phyloP scores from a whole-genome alignment of 2,329 filamentous ascomycete species.

The Pyrenochaeta sp. region DNA sequence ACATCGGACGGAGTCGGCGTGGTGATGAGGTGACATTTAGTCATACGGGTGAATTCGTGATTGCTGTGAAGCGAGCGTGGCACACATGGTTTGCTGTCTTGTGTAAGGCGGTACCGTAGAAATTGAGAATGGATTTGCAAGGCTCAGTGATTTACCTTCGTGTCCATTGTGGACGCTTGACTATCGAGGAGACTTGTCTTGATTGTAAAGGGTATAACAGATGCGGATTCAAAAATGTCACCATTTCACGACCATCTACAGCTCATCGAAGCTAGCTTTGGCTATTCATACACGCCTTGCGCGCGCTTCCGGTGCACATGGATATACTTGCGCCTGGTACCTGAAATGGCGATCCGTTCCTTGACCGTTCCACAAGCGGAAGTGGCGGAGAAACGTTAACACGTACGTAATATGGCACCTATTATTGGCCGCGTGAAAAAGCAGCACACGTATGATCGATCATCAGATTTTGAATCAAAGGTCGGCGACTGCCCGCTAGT shows the following conservation, averaged over 20 bases:
- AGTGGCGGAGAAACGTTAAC: constrained; percentile 14
- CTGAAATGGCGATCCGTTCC: background rate
- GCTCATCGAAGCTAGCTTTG: background rate
- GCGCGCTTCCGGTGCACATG: background rate
- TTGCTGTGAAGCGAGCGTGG: background rate
- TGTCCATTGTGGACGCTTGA: no score
- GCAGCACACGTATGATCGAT: constrained; percentile 7
- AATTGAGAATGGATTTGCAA: background rate
- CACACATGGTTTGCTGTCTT: background rate
- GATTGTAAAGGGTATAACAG: no score
- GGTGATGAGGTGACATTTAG: constrained; percentile 13
- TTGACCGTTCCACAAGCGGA: constrained; percentile 4
- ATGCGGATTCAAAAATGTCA: background rate
- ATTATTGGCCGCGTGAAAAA: background rate
- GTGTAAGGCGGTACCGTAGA: background rate
- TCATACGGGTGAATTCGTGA: background rate
- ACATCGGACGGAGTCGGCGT: constrained; percentile 8
- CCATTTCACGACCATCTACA: background rate
- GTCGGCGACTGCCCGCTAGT: background rate
- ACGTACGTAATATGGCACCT: constrained; percentile 14
- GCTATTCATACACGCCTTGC: background rate
- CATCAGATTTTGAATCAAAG: constrained; percentile 2
- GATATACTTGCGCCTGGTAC: background rate
- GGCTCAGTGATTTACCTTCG: background rate
- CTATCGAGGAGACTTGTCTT: no score